phyloP scores from a whole-genome alignment of 2,329 filamentous ascomycete species.

The Aspergillus aculeatinus region DNA sequence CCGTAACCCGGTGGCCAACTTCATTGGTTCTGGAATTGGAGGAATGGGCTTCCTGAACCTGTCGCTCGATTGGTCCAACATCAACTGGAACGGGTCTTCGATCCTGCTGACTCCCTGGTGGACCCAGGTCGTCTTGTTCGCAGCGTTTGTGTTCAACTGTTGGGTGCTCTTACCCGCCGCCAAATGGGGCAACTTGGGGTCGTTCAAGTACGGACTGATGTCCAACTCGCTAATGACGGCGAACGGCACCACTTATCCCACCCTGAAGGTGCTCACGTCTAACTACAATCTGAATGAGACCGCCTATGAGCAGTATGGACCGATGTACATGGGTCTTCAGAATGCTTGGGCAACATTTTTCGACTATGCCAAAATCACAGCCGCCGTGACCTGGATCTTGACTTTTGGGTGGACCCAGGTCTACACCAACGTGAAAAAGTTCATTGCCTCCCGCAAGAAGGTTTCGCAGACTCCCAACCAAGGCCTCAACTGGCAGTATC shows the following conservation, averaged over 20 bases:
- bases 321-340: slow-evolving; percentile 59
- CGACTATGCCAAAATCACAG: slow-evolving; percentile 60
- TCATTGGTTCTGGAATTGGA: slow-evolving; percentile 60
- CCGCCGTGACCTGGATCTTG: slow-evolving; percentile 59
- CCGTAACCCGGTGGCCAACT: slow-evolving; percentile 58
- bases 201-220: slow-evolving; percentile 57
- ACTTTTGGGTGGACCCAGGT: slow-evolving; percentile 56
- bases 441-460: slow-evolving; percentile 39
- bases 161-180: slow-evolving; percentile 61
- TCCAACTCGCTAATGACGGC: slow-evolving; percentile 56
- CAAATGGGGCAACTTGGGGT: slow-evolving; percentile 57
- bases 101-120: slow-evolving; percentile 57
- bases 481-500: slow-evolving; percentile 56
- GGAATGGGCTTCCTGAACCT: slow-evolving; percentile 63
- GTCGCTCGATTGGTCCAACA: slow-evolving; percentile 61
- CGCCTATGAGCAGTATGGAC: slow-evolving; percentile 49
- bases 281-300: slow-evolving; percentile 52
- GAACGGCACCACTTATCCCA: slow-evolving; percentile 51
- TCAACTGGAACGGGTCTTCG: slow-evolving; percentile 52
- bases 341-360: slow-evolving; percentile 61
- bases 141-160: slow-evolving; percentile 56
- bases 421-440: slow-evolving; percentile 46
- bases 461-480: slow-evolving; percentile 25
- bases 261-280: slow-evolving; percentile 43
- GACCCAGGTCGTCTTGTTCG: slow-evolving; percentile 60